Conservation (phyloP, 2,329 filamentous ascomycete genomes). For the Leptoxyphium fumago region DNA sequence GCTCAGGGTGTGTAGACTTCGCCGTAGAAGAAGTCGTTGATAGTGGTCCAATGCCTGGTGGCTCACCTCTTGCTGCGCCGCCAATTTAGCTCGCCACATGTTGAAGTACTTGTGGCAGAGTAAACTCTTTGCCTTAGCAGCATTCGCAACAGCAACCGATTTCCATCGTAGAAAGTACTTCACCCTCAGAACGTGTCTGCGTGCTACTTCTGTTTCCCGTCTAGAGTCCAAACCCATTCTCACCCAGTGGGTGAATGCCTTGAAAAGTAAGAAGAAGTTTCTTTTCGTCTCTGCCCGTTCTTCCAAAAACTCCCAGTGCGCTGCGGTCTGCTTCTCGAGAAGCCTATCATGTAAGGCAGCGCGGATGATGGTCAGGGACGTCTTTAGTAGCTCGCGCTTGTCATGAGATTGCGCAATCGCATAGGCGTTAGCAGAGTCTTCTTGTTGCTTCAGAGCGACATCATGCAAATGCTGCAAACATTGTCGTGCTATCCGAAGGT, state of each 20-base stretch:
- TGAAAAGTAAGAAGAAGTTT: conserved; percentile 49
- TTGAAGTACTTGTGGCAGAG: conserved; percentile 39
- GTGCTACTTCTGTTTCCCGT: conserved; percentile 50
- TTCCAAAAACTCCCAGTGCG: conserved; percentile 41
- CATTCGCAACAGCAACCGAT: conserved; percentile 47
- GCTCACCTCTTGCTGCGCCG: conserved; percentile 4
- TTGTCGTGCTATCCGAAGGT: conserved; percentile 20
- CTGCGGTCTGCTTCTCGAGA: conserved; percentile 22
- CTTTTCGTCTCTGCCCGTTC: conserved; percentile 47
- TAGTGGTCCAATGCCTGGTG: conserved; percentile 13
- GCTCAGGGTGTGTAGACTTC: conserved; percentile 11
- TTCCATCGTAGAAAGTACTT: conserved; percentile 58
- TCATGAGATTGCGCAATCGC: conserved; percentile 36
- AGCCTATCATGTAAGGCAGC: neutral
- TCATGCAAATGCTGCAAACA: conserved; percentile 28
- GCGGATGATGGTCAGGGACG: conserved; percentile 1
- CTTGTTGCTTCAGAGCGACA: conserved; percentile 20
- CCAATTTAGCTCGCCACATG: conserved; percentile 31
- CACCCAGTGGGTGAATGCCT: conserved; percentile 56
- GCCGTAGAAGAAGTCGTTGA: conserved; percentile 15
- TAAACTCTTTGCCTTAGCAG: conserved; percentile 37
- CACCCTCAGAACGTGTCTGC: conserved; percentile 54
- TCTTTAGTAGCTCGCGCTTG: conserved; percentile 33
- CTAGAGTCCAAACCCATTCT: conserved; percentile 49
- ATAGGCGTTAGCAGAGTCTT: conserved; percentile 15